Evolutionary conservation across 2,329 filamentous ascomycete genomes (phyloP).

Genomic region (Aspergillus terreus): DNA sequence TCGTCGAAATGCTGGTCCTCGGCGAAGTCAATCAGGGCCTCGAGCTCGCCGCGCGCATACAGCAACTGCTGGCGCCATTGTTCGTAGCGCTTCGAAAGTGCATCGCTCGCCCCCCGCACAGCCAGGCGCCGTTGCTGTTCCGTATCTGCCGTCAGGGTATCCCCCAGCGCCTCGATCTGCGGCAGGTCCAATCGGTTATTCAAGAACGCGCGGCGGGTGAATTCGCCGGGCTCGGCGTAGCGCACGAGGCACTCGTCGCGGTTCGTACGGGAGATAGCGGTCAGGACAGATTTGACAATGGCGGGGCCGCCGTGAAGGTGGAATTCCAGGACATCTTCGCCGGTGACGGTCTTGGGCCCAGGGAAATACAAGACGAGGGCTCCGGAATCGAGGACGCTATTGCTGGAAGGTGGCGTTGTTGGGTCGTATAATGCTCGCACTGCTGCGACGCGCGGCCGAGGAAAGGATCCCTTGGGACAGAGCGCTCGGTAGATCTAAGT

Average conservation of each 20-base stretch:
- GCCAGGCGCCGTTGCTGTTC: slow-evolving; percentile 90
- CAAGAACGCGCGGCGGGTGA: slow-evolving; percentile 86
- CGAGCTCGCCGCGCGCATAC: slow-evolving; percentile 81
- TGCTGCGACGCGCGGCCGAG: slow-evolving; percentile 61
- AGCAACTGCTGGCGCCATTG: slow-evolving; percentile 73
- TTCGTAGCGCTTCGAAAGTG: slow-evolving; percentile 74
- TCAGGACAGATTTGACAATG: slow-evolving; percentile 79
- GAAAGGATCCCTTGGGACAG: slow-evolving; percentile 53
- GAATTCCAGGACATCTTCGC: slow-evolving; percentile 86
- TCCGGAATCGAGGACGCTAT: slow-evolving; percentile 65
- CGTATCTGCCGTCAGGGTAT: slow-evolving; percentile 65
- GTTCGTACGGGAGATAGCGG: slow-evolving; percentile 60
- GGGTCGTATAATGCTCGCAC: slow-evolving; percentile 72
- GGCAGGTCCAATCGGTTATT: slow-evolving; percentile 81
- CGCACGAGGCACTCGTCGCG: slow-evolving; percentile 51
- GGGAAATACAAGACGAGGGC: slow-evolving; percentile 83
- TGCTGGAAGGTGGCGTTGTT: slow-evolving; percentile 28
- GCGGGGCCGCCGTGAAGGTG: slow-evolving; percentile 92
- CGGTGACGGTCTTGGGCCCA: slow-evolving; percentile 76
- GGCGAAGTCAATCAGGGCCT: slow-evolving; percentile 93
- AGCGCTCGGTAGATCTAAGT: slow-evolving; percentile 61
- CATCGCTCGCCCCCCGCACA: slow-evolving; percentile 69
- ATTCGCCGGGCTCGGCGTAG: slow-evolving; percentile 92
- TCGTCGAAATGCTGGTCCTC: slow-evolving; percentile 98
- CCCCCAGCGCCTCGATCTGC: slow-evolving; percentile 67